These are phyloP conservation scores for Orbilia brochopaga DNA, from an alignment of 2,329 filamentous ascomycete species.

Conservation along the genomic window DNA sequence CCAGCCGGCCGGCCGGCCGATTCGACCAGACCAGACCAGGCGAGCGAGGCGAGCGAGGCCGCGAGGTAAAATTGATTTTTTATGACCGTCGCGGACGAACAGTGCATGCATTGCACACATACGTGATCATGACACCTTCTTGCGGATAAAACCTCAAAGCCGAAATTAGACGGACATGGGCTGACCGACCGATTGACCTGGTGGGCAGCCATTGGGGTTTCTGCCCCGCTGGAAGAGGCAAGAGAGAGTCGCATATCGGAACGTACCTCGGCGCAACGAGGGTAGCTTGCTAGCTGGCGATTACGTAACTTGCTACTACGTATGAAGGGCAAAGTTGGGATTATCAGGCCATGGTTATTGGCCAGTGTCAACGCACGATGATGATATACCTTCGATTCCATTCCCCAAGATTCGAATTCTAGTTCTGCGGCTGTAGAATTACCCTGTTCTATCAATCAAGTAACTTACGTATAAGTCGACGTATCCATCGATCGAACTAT, in stretches of 20 bases:
- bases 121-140: background rate
- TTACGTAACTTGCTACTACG: slow-evolving; percentile 12
- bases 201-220: slow-evolving; percentile 5
- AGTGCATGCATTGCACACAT: too few relatives aligned
- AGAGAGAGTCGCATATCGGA: slow-evolving; percentile 48
- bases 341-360: slow-evolving; percentile 11
- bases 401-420: background rate
- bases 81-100: too few relatives aligned
- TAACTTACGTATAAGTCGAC: too few relatives aligned
- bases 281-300: slow-evolving; percentile 1
- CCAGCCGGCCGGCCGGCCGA: too few relatives aligned
- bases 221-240: slow-evolving; percentile 4
- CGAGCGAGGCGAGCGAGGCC: too few relatives aligned
- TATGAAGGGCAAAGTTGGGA: background rate
- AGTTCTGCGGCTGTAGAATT: too few relatives aligned
- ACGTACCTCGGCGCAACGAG: slow-evolving; percentile 28
- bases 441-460: too few relatives aligned
- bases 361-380: slow-evolving; percentile 32
- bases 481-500: too few relatives aligned
- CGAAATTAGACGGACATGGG: background rate
- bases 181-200: background rate
- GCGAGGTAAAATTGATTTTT: too few relatives aligned
- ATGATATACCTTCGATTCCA: slow-evolving; percentile 36
- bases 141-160: background rate
- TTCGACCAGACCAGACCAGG: too few relatives aligned